phyloP scores from a whole-genome alignment of 306 rosid genomes.

The Cicer cuneatum region DNA sequence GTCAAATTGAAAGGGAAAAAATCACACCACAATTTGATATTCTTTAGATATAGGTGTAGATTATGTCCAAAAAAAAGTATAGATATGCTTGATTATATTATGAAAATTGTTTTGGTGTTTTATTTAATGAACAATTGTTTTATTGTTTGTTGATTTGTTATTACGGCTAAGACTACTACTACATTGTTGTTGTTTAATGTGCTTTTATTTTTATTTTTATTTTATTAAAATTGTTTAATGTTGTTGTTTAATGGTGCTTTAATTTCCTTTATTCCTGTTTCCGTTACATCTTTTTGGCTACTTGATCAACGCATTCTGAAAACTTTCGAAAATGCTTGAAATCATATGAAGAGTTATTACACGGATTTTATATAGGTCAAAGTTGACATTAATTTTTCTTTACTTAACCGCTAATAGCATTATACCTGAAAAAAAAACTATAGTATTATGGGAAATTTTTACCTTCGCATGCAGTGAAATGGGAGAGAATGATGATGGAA shows the following conservation, averaged over 20 bases:
- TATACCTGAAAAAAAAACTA: no score
- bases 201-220: no score
- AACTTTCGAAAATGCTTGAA: not conserved
- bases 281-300: not conserved
- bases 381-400: not conserved
- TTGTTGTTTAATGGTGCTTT: not conserved
- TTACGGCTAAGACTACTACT: not conserved
- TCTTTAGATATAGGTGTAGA: no score
- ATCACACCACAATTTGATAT: no score
- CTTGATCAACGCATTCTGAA: not conserved
- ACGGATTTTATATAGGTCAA: not conserved
- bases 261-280: not conserved
- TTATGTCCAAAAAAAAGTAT: no score
- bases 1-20: no score
- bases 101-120: no score
- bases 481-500: no score
- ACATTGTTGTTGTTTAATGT: not conserved
- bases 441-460: not conserved
- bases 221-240: not conserved
- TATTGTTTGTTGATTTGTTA: not conserved
- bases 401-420: not conserved
- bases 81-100: no score
- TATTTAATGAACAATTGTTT: not conserved
- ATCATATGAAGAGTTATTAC: not conserved
- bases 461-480: not conserved